Percentiles rank a stretch among this genome's conserved stretches.
Evolutionary conservation across 2,329 filamentous ascomycete genomes (phyloP).

Genomic region (Trichoderma sp.): DNA sequence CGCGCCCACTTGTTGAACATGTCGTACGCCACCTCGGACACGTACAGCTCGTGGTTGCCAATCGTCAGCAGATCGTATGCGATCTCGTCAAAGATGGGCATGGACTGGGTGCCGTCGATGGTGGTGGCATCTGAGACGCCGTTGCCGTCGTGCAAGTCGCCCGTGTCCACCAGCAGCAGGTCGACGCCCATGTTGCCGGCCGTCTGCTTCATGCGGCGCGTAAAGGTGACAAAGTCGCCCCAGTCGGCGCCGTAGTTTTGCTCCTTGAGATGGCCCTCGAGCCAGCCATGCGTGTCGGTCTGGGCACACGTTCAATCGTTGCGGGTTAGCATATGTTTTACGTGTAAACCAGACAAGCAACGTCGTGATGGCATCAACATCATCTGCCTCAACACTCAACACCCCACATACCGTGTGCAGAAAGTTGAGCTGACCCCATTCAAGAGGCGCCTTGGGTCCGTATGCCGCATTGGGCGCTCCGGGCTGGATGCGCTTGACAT

Average conservation of each 20-base stretch:
- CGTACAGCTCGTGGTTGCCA: constrained; percentile 63
- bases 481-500: constrained; percentile 49
- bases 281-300: constrained; percentile 61
- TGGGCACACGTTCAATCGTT: constrained; percentile 19
- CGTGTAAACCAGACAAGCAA: background rate
- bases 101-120: constrained; percentile 54
- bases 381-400: background rate
- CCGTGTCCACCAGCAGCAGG: constrained; percentile 58
- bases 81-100: constrained; percentile 42
- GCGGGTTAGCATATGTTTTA: background rate
- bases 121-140: constrained; percentile 59
- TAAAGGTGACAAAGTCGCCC: constrained; percentile 62
- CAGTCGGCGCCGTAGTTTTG: constrained; percentile 63
- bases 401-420: constrained; percentile 49
- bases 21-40: constrained; percentile 59
- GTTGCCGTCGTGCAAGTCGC: constrained; percentile 64
- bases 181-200: constrained; percentile 57
- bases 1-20: constrained; percentile 57
- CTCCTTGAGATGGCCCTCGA: constrained; percentile 59
- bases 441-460: constrained; percentile 44
- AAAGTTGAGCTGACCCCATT: constrained; percentile 63
- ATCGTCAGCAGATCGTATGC: constrained; percentile 44
- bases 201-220: constrained; percentile 56
- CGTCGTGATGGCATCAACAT: background rate
- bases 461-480: constrained; percentile 41